Evolutionary conservation across 495 filamentous ascomycete species (phyloP).

Genomic region (Chaetomium cochliodes): DNA sequence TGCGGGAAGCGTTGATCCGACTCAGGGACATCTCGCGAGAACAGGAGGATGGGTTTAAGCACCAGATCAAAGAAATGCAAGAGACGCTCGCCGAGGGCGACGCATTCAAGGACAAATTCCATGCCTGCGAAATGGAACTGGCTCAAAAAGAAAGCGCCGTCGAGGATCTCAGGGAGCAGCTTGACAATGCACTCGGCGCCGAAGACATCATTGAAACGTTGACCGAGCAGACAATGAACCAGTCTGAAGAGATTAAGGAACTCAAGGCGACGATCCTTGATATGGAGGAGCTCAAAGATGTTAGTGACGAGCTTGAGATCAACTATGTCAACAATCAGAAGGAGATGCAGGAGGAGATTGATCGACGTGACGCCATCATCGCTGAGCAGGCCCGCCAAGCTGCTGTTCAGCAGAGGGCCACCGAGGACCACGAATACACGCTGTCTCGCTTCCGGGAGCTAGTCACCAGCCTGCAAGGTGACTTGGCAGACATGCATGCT

Average conservation of each 20-base stretch:
- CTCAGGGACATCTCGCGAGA: slow-evolving; percentile 84
- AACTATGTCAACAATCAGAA: slow-evolving; percentile 91
- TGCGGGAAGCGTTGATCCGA: slow-evolving; percentile 81
- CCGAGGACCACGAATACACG: slow-evolving; percentile 88
- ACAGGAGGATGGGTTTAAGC: slow-evolving; percentile 75
- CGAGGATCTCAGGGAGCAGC: slow-evolving; percentile 84
- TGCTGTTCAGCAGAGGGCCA: slow-evolving; percentile 65
- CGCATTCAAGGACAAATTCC: slow-evolving; percentile 67
- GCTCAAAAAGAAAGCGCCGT: slow-evolving; percentile 70
- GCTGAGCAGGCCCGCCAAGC: slow-evolving; percentile 69
- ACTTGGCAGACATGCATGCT: slow-evolving; percentile 86
- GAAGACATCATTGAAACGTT: slow-evolving; percentile 94
- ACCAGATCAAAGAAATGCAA: slow-evolving; percentile 73
- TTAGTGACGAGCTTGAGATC: slow-evolving; percentile 90
- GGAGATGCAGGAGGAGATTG: slow-evolving; percentile 90
- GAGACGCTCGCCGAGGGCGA: slow-evolving; percentile 73
- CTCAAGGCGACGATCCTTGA: slow-evolving; percentile 78
- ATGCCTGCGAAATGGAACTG: slow-evolving; percentile 67
- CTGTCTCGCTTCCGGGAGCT: slow-evolving; percentile 83
- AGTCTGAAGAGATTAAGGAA: slow-evolving; percentile 80
- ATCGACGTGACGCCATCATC: slow-evolving; percentile 74
- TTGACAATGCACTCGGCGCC: slow-evolving; percentile 80
- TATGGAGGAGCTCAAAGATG: slow-evolving; percentile 80
- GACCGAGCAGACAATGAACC: slow-evolving; percentile 75
- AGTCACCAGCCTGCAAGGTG: slow-evolving; percentile 78